Percentiles rank a stretch among this genome's conserved stretches.
These are phyloP conservation scores for Leucocoprinus birnbaumii DNA, from an alignment of 768 basidiomycete genomes.

Conservation along the genomic window DNA sequence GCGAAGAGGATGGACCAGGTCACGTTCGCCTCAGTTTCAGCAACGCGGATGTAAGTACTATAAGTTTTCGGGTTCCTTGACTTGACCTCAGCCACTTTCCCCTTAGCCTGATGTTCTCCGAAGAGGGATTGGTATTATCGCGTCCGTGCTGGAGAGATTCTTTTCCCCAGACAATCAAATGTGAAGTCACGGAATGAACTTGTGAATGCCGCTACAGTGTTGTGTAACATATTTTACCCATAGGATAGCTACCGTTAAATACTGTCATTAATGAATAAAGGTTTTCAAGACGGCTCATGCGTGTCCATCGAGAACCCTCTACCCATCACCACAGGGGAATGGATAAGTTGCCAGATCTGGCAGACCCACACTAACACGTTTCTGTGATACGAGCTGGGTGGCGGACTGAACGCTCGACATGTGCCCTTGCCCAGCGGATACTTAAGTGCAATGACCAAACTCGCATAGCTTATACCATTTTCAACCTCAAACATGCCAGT, in stretches of 20 bases:
- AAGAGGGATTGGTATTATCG: slow-evolving; percentile 46
- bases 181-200: no score
- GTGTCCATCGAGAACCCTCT: slow-evolving; percentile 9
- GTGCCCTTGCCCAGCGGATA: slow-evolving; percentile 11
- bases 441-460: slow-evolving; percentile 8
- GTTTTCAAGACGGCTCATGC: slow-evolving; percentile 3
- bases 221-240: background rate
- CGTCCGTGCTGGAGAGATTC: slow-evolving; percentile 40
- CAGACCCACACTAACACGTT: slow-evolving; percentile 10
- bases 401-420: background rate
- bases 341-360: background rate
- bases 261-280: background rate
- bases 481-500: slow-evolving; percentile 14
- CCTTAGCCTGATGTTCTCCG: slow-evolving; percentile 36
- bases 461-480: slow-evolving; percentile 3
- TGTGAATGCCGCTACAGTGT: background rate
- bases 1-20: slow-evolving; percentile 28
- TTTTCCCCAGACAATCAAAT: slow-evolving; percentile 1
- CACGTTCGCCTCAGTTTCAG: slow-evolving; percentile 62
- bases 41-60: slow-evolving; percentile 40
- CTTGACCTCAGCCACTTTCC: background rate
- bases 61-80: background rate
- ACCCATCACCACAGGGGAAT: slow-evolving; percentile 4
- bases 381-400: slow-evolving; percentile 4
- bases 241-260: background rate